A percentile compares a stretch with the other conserved stretches of the same genome.
Evolutionary conservation across 495 filamentous ascomycete species (phyloP).

Genomic region (Parathielavia hyrcaniae): DNA sequence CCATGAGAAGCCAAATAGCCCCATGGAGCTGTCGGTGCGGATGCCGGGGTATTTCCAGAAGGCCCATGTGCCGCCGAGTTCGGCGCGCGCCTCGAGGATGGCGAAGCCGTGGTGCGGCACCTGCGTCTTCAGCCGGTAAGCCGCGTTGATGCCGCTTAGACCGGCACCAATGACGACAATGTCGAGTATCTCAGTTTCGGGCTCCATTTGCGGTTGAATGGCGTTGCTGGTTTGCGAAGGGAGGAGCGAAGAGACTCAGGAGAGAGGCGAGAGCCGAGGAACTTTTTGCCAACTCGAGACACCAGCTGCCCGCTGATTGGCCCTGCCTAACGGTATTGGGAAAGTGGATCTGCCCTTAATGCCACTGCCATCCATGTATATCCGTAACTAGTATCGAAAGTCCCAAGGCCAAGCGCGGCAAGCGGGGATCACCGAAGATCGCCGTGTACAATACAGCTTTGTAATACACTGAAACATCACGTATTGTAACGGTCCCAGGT

Average conservation of each 20-base stretch:
- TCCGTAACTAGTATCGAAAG: too few relatives aligned
- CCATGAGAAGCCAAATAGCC: slow-evolving; percentile 64
- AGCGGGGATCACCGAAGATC: too few relatives aligned
- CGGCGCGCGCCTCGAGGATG: slow-evolving; percentile 56
- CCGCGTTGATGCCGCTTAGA: slow-evolving; percentile 70
- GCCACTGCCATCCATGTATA: too few relatives aligned
- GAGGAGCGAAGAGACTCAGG: neutral
- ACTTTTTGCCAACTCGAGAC: too few relatives aligned
- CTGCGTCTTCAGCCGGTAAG: slow-evolving; percentile 58
- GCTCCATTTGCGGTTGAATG: slow-evolving; percentile 2
- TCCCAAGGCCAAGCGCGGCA: too few relatives aligned
- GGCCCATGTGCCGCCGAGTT: slow-evolving; percentile 65
- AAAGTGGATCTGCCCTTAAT: too few relatives aligned
- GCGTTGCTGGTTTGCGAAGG: neutral
- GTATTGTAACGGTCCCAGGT: too few relatives aligned
- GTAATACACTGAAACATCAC: too few relatives aligned
- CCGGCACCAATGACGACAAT: slow-evolving; percentile 67
- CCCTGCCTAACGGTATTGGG: too few relatives aligned
- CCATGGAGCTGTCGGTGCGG: slow-evolving; percentile 61
- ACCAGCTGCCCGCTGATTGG: too few relatives aligned
- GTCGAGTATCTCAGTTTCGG: slow-evolving; percentile 38
- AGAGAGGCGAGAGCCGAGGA: neutral
- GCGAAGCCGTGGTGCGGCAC: slow-evolving; percentile 51
- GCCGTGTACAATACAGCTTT: too few relatives aligned
- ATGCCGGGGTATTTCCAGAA: slow-evolving; percentile 67